phyloP scores from a whole-genome alignment of 2,329 filamentous ascomycete genomes.

The Tetracladium maxilliforme region DNA sequence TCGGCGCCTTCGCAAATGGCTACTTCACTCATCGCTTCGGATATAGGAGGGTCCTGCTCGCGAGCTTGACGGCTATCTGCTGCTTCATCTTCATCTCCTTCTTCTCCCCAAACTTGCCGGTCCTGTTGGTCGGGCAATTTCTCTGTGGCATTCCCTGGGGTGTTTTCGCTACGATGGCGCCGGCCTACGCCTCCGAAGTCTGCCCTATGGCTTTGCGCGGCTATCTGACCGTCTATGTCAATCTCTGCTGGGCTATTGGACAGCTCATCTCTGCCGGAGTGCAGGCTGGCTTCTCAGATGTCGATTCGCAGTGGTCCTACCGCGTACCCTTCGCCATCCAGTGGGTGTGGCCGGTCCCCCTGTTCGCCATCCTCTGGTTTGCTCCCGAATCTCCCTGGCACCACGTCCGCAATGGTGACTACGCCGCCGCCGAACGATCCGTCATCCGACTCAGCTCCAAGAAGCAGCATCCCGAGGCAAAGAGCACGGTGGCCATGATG shows the following conservation, averaged over 20 bases:
- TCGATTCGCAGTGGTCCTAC: constrained; percentile 15
- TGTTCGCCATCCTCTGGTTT: no score
- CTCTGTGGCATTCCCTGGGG: constrained; percentile 31
- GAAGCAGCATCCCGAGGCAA: constrained; percentile 1
- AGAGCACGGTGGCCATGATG: constrained; percentile 23
- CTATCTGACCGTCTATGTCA: constrained; percentile 39
- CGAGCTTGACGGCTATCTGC: constrained; percentile 25
- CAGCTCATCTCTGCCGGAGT: constrained; percentile 34
- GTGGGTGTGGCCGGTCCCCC: no score
- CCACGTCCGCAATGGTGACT: no score
- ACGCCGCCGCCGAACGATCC: no score
- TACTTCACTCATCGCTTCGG: constrained; percentile 33
- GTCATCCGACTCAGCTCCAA: constrained; percentile 13
- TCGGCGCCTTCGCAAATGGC: constrained; percentile 30
- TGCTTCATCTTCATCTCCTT: constrained; percentile 34
- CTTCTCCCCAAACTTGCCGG: constrained; percentile 28
- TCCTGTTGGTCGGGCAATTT: constrained; percentile 31
- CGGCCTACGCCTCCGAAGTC: constrained; percentile 29
- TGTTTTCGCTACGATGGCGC: constrained; percentile 27
- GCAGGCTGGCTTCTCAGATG: constrained; percentile 23
- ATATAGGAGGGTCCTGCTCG: constrained; percentile 32
- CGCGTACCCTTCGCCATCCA: no score
- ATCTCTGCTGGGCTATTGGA: constrained; percentile 38
- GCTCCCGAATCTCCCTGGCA: no score
- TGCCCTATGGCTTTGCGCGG: constrained; percentile 39